Evolutionary conservation across 2,329 filamentous ascomycete genomes (phyloP).

Genomic region (Cercospora citrullina): DNA sequence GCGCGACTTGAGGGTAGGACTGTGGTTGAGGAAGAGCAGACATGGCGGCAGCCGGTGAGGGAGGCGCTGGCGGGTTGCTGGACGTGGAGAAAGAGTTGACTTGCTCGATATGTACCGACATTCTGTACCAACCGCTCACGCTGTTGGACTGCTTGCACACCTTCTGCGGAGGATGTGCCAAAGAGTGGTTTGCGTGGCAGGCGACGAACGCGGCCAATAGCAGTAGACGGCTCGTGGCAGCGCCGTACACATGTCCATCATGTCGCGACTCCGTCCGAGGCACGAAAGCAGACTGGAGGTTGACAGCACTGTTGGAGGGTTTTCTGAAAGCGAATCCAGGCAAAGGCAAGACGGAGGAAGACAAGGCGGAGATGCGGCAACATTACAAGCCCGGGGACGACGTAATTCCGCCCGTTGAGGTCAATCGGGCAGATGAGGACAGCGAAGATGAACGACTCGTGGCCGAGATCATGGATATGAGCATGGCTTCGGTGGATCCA

Average conservation of each 20-base stretch:
- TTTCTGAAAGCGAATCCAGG: constrained; percentile 77
- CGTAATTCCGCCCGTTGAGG: constrained; percentile 65
- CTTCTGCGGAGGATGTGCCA: constrained; percentile 91
- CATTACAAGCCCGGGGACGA: constrained; percentile 81
- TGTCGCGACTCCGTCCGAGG: constrained; percentile 85
- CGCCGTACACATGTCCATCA: constrained; percentile 83
- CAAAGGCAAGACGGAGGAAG: constrained; percentile 66
- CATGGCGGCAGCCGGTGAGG: constrained; percentile 16
- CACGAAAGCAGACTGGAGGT: constrained; percentile 85
- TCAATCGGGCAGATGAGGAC: constrained; percentile 54
- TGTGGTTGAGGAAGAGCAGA: neutral
- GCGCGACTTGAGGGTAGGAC: neutral
- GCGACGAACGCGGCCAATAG: constrained; percentile 56
- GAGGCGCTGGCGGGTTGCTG: constrained; percentile 24
- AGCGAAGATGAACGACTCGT: constrained; percentile 67
- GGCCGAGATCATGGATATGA: constrained; percentile 70
- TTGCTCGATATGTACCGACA: constrained; percentile 96
- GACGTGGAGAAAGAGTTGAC: constrained; percentile 92
- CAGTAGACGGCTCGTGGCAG: constrained; percentile 39
- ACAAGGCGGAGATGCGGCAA: constrained; percentile 72
- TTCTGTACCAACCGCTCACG: constrained; percentile 44
- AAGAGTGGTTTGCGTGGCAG: constrained; percentile 92
- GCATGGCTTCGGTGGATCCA: constrained; percentile 63
- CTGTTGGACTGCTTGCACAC: constrained; percentile 55
- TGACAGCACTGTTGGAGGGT: constrained; percentile 87